These are phyloP conservation scores for Austroboletus niveus DNA, from an alignment of 1,284 basidiomycete species.

Conservation along the genomic window DNA sequence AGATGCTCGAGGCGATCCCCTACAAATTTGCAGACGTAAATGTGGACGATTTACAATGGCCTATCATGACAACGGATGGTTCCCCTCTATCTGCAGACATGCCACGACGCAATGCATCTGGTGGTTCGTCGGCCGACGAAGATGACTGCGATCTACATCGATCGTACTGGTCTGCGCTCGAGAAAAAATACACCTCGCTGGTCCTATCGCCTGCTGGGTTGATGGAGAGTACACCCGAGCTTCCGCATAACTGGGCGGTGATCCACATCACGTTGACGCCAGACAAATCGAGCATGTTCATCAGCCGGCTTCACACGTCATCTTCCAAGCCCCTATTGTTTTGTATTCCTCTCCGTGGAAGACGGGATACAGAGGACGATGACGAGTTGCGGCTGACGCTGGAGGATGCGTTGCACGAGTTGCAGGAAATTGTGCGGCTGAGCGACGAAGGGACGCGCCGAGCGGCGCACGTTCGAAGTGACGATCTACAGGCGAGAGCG, in stretches of 20 bases:
- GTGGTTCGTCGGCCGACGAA: conserved; percentile 23
- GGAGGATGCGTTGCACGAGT: conserved; percentile 69
- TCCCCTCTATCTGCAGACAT: conserved; percentile 30
- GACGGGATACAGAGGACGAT: conserved; percentile 74
- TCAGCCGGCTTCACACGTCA: conserved; percentile 72
- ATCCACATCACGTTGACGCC: conserved; percentile 82
- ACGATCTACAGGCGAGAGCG: conserved; percentile 61
- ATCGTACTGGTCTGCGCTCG: conserved; percentile 35
- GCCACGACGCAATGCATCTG: conserved; percentile 6
- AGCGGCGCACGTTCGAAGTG: conserved; percentile 67
- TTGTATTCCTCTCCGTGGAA: conserved; percentile 84
- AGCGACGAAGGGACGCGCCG: conserved; percentile 78
- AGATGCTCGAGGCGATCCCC: conserved; percentile 70
- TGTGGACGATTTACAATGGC: conserved; percentile 70
- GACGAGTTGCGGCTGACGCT: conserved; percentile 72
- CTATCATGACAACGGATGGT: conserved; percentile 46
- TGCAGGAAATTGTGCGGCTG: conserved; percentile 74
- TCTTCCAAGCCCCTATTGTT: conserved; percentile 72
- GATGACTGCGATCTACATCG: conserved; percentile 39
- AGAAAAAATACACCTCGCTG: conserved; percentile 33
- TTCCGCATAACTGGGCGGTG: conserved; percentile 84
- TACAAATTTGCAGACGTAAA: conserved; percentile 55
- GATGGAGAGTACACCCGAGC: conserved; percentile 28
- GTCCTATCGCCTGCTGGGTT: conserved; percentile 21
- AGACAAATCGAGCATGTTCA: conserved; percentile 80